A percentile compares a stretch with the other conserved stretches of the same genome.
Evolutionary conservation across 495 filamentous ascomycete genomes (phyloP).

Genomic region (Rostrohypoxylon terebratum): DNA sequence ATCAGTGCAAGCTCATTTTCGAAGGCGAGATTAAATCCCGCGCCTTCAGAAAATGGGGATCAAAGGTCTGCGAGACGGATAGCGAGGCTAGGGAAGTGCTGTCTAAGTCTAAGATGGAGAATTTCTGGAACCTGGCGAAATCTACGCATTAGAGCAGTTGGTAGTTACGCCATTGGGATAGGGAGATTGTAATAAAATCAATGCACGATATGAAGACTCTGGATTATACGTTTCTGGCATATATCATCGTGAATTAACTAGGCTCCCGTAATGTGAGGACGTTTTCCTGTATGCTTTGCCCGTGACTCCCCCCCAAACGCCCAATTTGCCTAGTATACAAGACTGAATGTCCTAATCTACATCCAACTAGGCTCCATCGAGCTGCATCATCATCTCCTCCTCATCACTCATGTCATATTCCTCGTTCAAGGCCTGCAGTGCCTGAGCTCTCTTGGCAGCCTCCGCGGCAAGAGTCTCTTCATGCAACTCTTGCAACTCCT

Average conservation of each 20-base stretch:
- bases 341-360: background rate
- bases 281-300: background rate
- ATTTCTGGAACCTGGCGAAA: slow-evolving; percentile 96
- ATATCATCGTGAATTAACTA: background rate
- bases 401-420: slow-evolving; percentile 71
- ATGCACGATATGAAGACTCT: background rate
- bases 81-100: slow-evolving; percentile 85
- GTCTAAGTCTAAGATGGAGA: slow-evolving; percentile 87
- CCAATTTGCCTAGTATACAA: slow-evolving; percentile 17
- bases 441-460: slow-evolving; percentile 38
- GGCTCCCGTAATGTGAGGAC: background rate
- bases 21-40: slow-evolving; percentile 85
- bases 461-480: slow-evolving; percentile 38
- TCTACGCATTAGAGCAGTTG: slow-evolving; percentile 34
- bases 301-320: slow-evolving; percentile 6
- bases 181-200: slow-evolving; percentile 30
- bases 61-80: slow-evolving; percentile 88
- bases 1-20: slow-evolving; percentile 84
- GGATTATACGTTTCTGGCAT: background rate
- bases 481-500: slow-evolving; percentile 51
- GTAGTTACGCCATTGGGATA: background rate
- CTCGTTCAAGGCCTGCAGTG: slow-evolving; percentile 46
- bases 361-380: slow-evolving; percentile 51
- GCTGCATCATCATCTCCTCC: slow-evolving; percentile 73
- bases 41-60: slow-evolving; percentile 86